Evolutionary conservation across 2,329 filamentous ascomycete genomes (phyloP), one percentile per base, ranked within the genome.

Genomic region (Alternaria sp.): DNA sequence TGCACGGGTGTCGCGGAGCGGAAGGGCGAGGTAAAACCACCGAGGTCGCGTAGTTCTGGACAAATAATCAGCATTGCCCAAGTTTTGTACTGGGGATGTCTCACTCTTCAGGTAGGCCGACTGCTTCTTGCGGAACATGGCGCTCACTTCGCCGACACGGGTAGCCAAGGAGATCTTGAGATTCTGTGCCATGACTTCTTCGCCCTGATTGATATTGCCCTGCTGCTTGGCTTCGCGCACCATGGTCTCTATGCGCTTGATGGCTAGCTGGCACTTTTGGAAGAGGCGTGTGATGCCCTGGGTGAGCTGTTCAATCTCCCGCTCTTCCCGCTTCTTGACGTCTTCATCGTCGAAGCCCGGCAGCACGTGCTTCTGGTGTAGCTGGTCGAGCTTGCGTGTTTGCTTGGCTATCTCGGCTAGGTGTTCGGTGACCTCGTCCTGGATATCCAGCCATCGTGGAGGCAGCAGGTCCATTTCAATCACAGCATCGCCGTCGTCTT

Each of bases 381-480:
- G 84, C 75, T 94, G 92, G 75, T 98, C 95, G 32, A 99, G 86
- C 71, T 89, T 89, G 70, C 92, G 89, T 67, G 93, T 91, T 81
- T 96, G 93, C 62, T 88, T 89, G 53, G 92, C 90, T 67, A 98
- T 92, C 59, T 91, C 88, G 62, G 87, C 86, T 9, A 99, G 86
- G 42, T 92, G 82, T 60, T 97, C 93, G 30, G 91, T 89, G 62
- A 99, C 93, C 76, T 98, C 93, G 76, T 98, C 95, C 73, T 94
- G 94, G 60, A 97, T 86, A 75, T 99, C 95, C 59, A 94, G 91
- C 95, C 95, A 99, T 62, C 95, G 89, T 54, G 95, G 95, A 24
- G 95, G 95, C 18, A 99, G 85, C 39, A 97, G 83, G 79, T 98
- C 94, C 95, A 99, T 98, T 83, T 99, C 95, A 73, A 99, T 98